Evolutionary conservation across 1,139 yeast genomes (phyloP).

Genomic region (Geotrichum citri-aurantii): DNA sequence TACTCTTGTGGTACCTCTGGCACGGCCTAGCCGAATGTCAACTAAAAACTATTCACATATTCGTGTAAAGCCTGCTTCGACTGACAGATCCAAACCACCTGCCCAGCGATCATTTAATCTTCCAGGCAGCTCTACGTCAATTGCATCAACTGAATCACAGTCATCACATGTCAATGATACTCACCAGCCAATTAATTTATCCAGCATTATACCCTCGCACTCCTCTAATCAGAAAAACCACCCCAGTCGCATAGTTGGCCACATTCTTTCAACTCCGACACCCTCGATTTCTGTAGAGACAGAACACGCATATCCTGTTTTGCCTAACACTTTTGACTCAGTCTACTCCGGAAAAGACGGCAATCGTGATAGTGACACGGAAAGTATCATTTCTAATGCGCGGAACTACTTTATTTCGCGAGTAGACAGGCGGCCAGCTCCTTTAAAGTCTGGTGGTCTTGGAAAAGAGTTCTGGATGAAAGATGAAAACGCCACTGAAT

Average conservation of each 20-base stretch:
- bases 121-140: not conserved
- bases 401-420: constrained; percentile 23
- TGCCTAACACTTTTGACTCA: not conserved
- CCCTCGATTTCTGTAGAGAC: not conserved
- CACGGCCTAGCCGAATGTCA: constrained; percentile 8
- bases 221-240: not conserved
- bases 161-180: not conserved
- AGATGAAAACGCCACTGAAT: constrained; percentile 77
- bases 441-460: constrained; percentile 30
- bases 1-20: not conserved
- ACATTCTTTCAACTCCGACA: not conserved
- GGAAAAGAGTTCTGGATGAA: constrained; percentile 82
- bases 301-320: not conserved
- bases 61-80: not conserved
- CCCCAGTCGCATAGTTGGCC: not conserved
- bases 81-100: not conserved
- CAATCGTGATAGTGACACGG: constrained; percentile 32
- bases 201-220: not conserved
- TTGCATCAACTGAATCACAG: not conserved
- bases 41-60: not conserved
- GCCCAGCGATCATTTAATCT: not conserved
- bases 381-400: constrained; percentile 27
- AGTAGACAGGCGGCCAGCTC: constrained; percentile 23
- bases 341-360: constrained; percentile 18
- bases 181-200: not conserved